Percentiles rank a stretch among this genome's conserved stretches.
These are phyloP conservation scores for Diaporthe ilicicola DNA, from an alignment of 2,329 filamentous ascomycete genomes.

Conservation along the genomic window DNA sequence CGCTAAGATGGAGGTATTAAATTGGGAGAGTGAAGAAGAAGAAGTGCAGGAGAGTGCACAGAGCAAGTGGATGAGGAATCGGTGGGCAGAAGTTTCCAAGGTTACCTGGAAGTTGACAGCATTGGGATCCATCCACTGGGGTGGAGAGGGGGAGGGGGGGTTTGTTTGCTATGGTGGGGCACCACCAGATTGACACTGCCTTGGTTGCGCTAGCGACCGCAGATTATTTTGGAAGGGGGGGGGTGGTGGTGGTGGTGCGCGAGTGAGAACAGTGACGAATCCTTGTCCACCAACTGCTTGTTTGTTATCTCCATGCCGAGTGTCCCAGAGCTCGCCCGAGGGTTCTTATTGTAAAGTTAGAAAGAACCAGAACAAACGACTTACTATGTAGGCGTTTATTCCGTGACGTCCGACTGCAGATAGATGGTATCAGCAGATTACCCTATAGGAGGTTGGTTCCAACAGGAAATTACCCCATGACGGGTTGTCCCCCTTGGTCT, in stretches of 20 bases:
- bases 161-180: slow-evolving; percentile 29
- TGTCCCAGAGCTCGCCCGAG: background rate
- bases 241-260: background rate
- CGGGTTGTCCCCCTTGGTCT: background rate
- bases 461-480: background rate
- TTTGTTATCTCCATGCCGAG: background rate
- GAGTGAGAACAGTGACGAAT: background rate
- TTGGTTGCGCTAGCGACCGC: slow-evolving; percentile 17
- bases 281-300: background rate
- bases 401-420: background rate
- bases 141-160: slow-evolving; percentile 13
- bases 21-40: slow-evolving; percentile 11
- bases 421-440: background rate
- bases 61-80: slow-evolving; percentile 25
- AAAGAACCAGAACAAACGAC: background rate
- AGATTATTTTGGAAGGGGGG: background rate
- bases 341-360: background rate
- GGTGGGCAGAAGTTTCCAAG: slow-evolving; percentile 27
- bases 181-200: slow-evolving; percentile 4
- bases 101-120: slow-evolving; percentile 31
- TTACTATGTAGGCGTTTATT: background rate
- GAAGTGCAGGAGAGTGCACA: slow-evolving; percentile 24
- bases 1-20: slow-evolving; percentile 25
- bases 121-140: slow-evolving; percentile 10
- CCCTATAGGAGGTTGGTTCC: background rate